Base-by-base conservation (phyloP, 2,329 filamentous ascomycete genomes). In the Ustilaginoidea virens region DNA sequence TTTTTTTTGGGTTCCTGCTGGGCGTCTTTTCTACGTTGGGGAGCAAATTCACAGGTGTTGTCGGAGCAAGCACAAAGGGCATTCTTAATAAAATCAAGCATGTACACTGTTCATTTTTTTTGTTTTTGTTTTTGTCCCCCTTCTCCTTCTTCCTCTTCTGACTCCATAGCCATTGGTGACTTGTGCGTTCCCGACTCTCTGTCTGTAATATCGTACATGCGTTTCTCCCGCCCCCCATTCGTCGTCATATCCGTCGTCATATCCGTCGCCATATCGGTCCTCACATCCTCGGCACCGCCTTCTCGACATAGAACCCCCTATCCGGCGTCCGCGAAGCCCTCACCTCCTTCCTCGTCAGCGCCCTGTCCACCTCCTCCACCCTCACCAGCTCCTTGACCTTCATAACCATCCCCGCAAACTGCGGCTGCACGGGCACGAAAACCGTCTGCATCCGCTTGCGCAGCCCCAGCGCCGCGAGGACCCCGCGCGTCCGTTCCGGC, bases 341-440 rank as follows among this genome's bases (percentile, higher is more conserved):
- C 46, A 92, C 65, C 60, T 92, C 70, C 32, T 58, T 54, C 47
- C 72, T 69, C 6, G 64, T 75, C 55, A 82, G 50, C 18, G 66
- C 52, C 36, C 57, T 51, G 19, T 75, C 72, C 25, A 92, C 82
- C 58, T 92, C 85, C 40, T 74, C 62, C 20, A 93, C 83, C 30
- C 71, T 65, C 25, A 94, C 81, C 37, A 94, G 62, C 58, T 94
- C 86, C 63, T 94, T 94, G 43, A 94, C 83, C 55, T 79, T 78
- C 65, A 94, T 78, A 47, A 94, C 82, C 61, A 92, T 83, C 49
- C 86, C 86, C 7, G 86, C 86, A 36, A 82, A 74, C 41, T 83
- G 74, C 23, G 75, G 72, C 36, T 69, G 69, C 36, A 92, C 83
- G 21, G 81, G 80, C 55, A 92, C 79, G 64, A 92, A 93, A 45